Evolutionary conservation across 768 basidiomycete genomes (phyloP).

Genomic region (Xerocomellus amylosporus): DNA sequence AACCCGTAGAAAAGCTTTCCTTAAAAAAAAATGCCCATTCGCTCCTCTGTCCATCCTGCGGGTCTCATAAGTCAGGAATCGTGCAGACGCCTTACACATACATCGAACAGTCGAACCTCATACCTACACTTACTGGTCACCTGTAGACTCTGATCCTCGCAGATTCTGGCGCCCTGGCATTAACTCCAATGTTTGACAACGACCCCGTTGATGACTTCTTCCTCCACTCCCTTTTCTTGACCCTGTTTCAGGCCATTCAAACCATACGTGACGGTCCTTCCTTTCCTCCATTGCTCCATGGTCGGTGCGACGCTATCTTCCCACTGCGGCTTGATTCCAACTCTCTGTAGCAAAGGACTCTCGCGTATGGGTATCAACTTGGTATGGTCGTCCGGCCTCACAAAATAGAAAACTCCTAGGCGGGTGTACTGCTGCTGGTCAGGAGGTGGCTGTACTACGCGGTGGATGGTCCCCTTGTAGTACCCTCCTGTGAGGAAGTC

Average conservation of each 20-base stretch:
- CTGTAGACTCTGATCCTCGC: not conserved
- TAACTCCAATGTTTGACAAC: conserved; percentile 58
- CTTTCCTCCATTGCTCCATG: conserved; percentile 52
- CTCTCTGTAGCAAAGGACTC: conserved; percentile 48
- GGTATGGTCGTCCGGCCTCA: conserved; percentile 48
- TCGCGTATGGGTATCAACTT: conserved; percentile 43
- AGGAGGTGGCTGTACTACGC: conserved; percentile 57
- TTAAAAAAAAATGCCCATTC: too few species aligned
- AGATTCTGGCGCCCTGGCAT: not conserved
- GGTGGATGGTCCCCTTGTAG: conserved; percentile 59
- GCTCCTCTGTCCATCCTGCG: too few species aligned
- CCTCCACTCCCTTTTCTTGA: conserved; percentile 45
- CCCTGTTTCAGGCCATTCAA: conserved; percentile 41
- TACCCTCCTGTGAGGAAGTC: conserved; percentile 61
- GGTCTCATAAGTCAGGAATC: too few species aligned
- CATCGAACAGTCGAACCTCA: not conserved
- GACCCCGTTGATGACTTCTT: conserved; percentile 54
- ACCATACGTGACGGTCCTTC: conserved; percentile 51
- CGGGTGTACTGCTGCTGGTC: conserved; percentile 51
- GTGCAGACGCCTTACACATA: not conserved
- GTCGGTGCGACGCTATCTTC: conserved; percentile 45
- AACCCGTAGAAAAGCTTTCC: too few species aligned
- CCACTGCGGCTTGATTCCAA: conserved; percentile 39
- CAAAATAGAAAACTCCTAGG: conserved; percentile 60
- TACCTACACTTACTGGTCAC: not conserved